phyloP scores from a whole-genome alignment of 495 filamentous ascomycete genomes.

The Collariella sp. region DNA sequence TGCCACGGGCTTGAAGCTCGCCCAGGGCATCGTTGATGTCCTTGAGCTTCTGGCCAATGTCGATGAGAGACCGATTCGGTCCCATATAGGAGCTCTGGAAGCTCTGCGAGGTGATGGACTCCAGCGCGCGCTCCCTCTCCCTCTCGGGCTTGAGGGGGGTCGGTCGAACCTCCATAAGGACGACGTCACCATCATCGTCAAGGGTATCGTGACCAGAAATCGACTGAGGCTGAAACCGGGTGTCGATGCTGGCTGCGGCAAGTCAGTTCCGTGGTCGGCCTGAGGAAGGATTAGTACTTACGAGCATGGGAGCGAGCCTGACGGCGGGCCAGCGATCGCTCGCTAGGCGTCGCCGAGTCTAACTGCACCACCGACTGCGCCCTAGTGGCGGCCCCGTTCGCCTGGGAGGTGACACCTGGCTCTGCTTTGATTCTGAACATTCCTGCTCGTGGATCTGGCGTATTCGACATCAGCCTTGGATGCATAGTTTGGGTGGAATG shows the following conservation, averaged over 20 bases:
- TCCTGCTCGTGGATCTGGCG: neutral
- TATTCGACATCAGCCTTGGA: no score
- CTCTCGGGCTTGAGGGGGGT: neutral
- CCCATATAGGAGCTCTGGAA: conserved; percentile 26
- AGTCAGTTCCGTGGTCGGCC: neutral
- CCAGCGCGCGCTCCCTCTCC: no score
- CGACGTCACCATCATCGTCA: conserved; percentile 15
- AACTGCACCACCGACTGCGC: neutral
- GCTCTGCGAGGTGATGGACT: conserved; percentile 3
- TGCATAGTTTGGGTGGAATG: neutral
- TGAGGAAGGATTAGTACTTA: conserved; percentile 9
- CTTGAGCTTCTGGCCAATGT: conserved; percentile 38
- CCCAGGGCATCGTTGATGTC: conserved; percentile 41
- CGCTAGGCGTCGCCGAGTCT: conserved; percentile 5
- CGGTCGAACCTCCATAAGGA: conserved; percentile 14
- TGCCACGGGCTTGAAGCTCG: conserved; percentile 38
- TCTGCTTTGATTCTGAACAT: conserved; percentile 8
- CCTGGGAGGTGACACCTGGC: neutral
- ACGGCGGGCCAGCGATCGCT: neutral
- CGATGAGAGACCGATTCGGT: conserved; percentile 28
- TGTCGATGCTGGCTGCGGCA: conserved; percentile 21
- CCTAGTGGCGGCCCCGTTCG: neutral
- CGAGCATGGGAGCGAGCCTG: conserved; percentile 18
- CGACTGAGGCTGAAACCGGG: conserved; percentile 2
- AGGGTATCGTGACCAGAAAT: neutral